Base-by-base conservation (phyloP, 1,284 basidiomycete species). In the Athelia psychrophila region DNA sequence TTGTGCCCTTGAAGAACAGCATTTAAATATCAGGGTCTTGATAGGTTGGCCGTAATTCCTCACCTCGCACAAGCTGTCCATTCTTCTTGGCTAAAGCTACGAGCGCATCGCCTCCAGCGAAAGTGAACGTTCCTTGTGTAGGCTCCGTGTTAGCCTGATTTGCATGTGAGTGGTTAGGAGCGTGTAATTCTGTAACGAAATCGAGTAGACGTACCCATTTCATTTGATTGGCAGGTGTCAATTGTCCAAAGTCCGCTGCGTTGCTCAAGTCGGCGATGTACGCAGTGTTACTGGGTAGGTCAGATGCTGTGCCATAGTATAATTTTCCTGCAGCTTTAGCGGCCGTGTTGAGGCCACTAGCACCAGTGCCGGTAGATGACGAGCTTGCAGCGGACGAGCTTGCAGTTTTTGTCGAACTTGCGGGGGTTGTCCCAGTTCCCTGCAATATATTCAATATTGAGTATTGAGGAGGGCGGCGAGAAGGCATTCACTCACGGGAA, bases 291-390 rank as follows among this genome's bases (percentile, higher is more conserved):
- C 61, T 71, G 3, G 72, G 69, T 59, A 82, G 82, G 63, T 81
- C 80, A 1, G 80, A 82, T n/a, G 81, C 81, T 15, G 77, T 72
- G 25, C 83, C 82, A 51, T 84, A 80, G 68, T 84, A 84, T 27
- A 71, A 60, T 64, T 82, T 82, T n/a, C 78, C 77, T 15, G 76
- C 73, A 20, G 75, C 66, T 55, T 70, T 71, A 2, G 80, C 79
- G 19, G 73, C 67, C 3, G 60, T 60, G 55, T 76, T 65, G 16
- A 80, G 63, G 24, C 60, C 30, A 8, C 59, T 59, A 24, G 58
- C 51, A 18, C 56, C 49, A 30, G 27, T 30, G 5, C 6, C 5
- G 13, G 27, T 30, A 5, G 5, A 13, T 5, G 27, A 30, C 5
- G 27, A 6, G 6, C 13, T 30, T 13, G 27, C 27, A 5, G 27